These are phyloP conservation scores for Paulownia fortunei DNA, from an alignment of 257 asterid genomes.

Conservation along the genomic window DNA sequence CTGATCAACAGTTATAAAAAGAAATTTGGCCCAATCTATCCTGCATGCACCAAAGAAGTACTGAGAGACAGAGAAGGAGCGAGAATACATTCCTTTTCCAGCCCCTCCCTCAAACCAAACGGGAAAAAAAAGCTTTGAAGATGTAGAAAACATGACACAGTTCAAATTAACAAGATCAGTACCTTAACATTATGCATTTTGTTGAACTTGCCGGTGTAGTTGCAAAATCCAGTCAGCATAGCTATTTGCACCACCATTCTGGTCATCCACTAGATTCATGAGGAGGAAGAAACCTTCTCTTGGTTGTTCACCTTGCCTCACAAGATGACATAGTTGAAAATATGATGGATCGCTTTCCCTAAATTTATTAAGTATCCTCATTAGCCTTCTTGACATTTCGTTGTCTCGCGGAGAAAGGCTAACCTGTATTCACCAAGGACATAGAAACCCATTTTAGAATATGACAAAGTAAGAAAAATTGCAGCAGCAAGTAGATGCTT, in stretches of 20 bases:
- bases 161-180: neutral
- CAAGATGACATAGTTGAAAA: conserved; percentile 60
- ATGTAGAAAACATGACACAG: neutral
- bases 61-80: neutral
- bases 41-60: neutral
- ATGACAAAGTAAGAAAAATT: neutral
- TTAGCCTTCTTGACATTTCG: conserved; percentile 61
- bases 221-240: conserved; percentile 72
- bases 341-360: conserved; percentile 63
- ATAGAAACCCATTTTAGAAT: neutral
- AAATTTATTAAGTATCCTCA: conserved; percentile 46
- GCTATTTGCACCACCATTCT: conserved; percentile 51
- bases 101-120: neutral
- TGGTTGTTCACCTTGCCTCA: conserved; percentile 81
- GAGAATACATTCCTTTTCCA: neutral
- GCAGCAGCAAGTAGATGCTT: conserved; percentile 1
- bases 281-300: conserved; percentile 64
- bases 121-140: neutral
- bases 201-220: conserved; percentile 68
- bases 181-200: conserved; percentile 63
- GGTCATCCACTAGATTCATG: conserved; percentile 64
- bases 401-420: conserved; percentile 54
- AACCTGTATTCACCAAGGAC: conserved; percentile 48
- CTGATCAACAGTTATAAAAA: neutral
- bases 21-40: neutral